phyloP scores from a whole-genome alignment of 768 basidiomycete genomes.

The Glaciozyma martinii region DNA sequence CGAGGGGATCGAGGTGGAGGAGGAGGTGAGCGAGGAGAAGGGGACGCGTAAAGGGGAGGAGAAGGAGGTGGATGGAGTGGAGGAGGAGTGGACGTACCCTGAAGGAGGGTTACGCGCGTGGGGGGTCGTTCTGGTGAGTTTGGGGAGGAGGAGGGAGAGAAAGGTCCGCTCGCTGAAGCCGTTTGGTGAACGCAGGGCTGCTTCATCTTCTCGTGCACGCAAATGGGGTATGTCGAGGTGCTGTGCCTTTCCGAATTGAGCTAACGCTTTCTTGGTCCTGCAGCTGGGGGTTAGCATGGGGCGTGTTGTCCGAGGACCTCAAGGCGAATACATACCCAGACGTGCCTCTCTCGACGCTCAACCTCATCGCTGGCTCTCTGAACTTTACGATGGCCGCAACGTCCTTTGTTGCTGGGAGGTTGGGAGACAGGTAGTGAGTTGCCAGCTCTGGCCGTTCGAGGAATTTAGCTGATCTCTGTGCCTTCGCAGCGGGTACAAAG shows the following conservation, averaged over 20 bases:
- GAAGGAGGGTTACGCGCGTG: slow-evolving; percentile 23
- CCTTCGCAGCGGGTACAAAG: no score
- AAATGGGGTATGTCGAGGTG: not conserved
- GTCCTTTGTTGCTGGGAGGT: slow-evolving; percentile 10
- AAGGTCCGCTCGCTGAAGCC: not conserved
- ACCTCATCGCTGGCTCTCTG: not conserved
- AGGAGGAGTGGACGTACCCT: not conserved
- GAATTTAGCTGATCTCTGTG: no score
- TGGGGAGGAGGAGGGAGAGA: not conserved
- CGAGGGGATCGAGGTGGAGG: no score
- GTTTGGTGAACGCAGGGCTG: not conserved
- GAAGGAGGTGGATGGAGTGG: not conserved
- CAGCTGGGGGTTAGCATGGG: not conserved
- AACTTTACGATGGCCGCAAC: not conserved
- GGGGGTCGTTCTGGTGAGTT: slow-evolving; percentile 23
- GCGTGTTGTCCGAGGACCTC: not conserved
- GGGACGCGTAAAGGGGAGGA: no score
- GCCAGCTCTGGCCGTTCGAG: no score
- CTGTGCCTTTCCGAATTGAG: no score
- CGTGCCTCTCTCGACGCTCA: not conserved
- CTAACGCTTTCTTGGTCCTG: not conserved
- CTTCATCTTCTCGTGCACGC: not conserved
- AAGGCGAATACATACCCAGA: not conserved
- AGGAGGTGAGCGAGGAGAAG: no score
- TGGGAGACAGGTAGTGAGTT: slow-evolving; percentile 9